These are phyloP conservation scores for Cladosporium oxysporum DNA, from an alignment of 2,329 filamentous ascomycete species.

Conservation along the genomic window DNA sequence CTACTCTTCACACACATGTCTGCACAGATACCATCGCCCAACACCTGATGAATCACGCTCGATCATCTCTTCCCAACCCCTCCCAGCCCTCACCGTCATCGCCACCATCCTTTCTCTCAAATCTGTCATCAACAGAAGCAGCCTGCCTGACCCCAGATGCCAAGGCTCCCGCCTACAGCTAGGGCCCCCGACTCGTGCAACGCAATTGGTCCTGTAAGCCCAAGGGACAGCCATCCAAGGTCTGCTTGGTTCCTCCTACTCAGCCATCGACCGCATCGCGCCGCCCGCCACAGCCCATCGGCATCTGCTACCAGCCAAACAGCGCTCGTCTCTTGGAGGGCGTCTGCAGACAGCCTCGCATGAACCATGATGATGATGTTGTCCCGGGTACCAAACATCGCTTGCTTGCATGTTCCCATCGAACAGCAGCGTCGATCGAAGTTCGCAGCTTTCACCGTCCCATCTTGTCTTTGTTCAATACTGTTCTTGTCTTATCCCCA, in stretches of 20 bases:
- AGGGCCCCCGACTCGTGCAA: background rate
- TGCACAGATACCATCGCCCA: background rate
- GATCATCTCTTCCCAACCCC: background rate
- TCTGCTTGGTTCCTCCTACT: background rate
- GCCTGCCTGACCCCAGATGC: conserved; percentile 11
- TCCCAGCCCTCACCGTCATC: background rate
- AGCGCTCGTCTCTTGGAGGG: background rate
- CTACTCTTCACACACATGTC: conserved; percentile 2
- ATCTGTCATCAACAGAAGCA: background rate
- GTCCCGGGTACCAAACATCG: background rate
- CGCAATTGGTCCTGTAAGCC: background rate
- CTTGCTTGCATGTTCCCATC: background rate
- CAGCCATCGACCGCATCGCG: background rate
- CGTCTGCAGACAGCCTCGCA: conserved; percentile 2
- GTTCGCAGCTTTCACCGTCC: background rate
- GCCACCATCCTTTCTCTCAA: background rate
- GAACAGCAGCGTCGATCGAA: background rate
- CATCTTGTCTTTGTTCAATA: background rate
- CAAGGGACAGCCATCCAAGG: background rate
- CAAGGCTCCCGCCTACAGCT: conserved; percentile 6
- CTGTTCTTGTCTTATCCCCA: background rate
- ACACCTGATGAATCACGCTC: background rate
- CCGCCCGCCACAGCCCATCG: background rate
- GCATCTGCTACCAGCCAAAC: conserved; percentile 13
- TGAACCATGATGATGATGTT: background rate